phyloP scores from a whole-genome alignment of 441 rosid genomes.

The Syzygium malaccense region DNA sequence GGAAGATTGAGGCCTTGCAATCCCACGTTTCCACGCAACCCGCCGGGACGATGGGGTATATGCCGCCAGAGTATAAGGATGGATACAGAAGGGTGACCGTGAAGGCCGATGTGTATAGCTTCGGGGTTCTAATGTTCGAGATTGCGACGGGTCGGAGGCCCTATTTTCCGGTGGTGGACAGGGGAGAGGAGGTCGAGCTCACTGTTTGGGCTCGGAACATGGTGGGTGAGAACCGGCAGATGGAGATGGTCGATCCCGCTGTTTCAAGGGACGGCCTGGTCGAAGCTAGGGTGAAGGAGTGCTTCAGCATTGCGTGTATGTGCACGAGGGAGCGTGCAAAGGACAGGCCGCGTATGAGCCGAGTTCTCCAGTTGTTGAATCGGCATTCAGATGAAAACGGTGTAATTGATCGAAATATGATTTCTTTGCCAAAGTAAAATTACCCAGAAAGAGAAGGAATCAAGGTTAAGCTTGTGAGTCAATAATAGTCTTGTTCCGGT shows the following conservation, averaged over 20 bases:
- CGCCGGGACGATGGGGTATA: background rate
- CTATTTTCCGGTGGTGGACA: no score
- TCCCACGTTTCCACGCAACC: background rate
- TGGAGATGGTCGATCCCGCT: conserved; percentile 46
- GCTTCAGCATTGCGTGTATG: conserved; percentile 46
- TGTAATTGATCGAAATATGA: no score
- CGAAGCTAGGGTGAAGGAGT: conserved; percentile 15
- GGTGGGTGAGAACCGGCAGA: conserved; percentile 21
- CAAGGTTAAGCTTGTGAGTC: background rate
- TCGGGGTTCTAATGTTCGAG: background rate
- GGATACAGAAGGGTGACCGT: background rate
- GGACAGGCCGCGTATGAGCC: conserved; percentile 50
- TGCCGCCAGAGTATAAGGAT: background rate
- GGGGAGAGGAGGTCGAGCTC: no score
- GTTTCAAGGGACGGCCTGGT: conserved; percentile 11
- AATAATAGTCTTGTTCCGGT: no score
- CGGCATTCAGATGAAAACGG: background rate
- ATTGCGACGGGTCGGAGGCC: background rate
- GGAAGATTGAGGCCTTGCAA: conserved; percentile 31
- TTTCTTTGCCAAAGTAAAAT: no score
- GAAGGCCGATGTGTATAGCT: background rate
- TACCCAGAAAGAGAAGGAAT: no score
- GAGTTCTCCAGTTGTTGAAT: conserved; percentile 39
- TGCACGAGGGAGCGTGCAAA: conserved; percentile 32
- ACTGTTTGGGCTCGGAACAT: conserved; percentile 15